Evolutionary conservation across 345 rosid species (phyloP).

Genomic region (Eucalyptus guilfoylei): DNA sequence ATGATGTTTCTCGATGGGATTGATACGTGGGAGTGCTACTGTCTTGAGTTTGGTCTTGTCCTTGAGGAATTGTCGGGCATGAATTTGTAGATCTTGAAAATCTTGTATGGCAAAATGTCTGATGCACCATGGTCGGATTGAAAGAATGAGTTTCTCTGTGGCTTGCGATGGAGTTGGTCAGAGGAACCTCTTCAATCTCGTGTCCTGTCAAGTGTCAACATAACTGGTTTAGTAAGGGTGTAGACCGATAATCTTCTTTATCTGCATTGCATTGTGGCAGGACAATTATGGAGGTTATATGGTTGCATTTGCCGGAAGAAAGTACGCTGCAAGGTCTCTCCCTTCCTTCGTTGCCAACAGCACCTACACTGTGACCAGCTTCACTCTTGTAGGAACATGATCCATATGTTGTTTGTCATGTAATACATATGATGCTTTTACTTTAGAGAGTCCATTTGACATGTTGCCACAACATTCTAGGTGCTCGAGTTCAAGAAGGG

Average conservation of each 20-base stretch:
- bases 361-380: constrained; percentile 69
- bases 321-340: constrained; percentile 89
- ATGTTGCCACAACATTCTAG: constrained; percentile 13
- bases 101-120: neutral
- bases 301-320: constrained; percentile 97
- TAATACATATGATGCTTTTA: neutral
- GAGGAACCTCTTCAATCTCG: neutral
- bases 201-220: neutral
- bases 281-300: constrained; percentile 60
- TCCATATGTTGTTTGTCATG: neutral
- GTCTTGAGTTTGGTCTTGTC: neutral
- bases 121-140: neutral
- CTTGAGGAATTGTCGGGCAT: neutral
- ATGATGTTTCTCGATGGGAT: neutral
- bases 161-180: neutral
- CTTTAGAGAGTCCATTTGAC: neutral
- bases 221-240: neutral
- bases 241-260: neutral
- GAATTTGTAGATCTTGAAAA: neutral
- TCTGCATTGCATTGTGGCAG: constrained; percentile 8
- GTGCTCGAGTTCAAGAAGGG: constrained; percentile 91
- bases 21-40: neutral
- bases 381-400: constrained; percentile 59
- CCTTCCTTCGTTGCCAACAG: constrained; percentile 70
- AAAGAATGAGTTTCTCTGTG: neutral